Evolutionary conservation across 352 stramenopile genomes (phyloP).

Genomic region (Phytophthora quininea): DNA sequence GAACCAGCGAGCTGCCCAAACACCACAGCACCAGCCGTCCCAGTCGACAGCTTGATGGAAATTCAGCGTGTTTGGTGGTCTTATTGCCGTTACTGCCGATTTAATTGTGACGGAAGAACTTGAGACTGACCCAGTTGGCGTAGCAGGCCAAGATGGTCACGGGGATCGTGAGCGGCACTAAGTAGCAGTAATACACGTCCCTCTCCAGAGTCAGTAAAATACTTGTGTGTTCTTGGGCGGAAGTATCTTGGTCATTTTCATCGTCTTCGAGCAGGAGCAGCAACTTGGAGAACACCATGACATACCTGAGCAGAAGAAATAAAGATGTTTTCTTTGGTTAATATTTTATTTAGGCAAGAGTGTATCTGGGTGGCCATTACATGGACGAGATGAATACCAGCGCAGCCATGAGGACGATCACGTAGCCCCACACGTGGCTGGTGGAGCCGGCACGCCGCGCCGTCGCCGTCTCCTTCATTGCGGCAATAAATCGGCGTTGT

Average conservation of each 20-base stretch:
- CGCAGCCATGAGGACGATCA: conserved; percentile 63
- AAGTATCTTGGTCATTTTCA: background rate
- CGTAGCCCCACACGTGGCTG: conserved; percentile 80
- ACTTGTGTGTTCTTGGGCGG: conserved; percentile 8
- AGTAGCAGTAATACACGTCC: conserved; percentile 84
- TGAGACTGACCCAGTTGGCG: conserved; percentile 85
- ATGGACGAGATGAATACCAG: conserved; percentile 67
- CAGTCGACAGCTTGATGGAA: background rate
- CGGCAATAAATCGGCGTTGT: too few species aligned
- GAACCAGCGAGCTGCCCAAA: conserved; percentile 26
- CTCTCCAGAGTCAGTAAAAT: conserved; percentile 54
- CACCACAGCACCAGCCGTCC: background rate
- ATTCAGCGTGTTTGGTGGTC: too few species aligned
- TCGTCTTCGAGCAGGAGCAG: conserved; percentile 33
- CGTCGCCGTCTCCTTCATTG: conserved; percentile 4
- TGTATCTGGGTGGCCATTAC: conserved; percentile 27
- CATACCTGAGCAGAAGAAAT: conserved; percentile 47
- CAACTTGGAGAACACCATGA: conserved; percentile 77
- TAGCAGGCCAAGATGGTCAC: conserved; percentile 82
- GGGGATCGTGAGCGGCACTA: conserved; percentile 79
- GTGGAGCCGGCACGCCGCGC: conserved; percentile 65
- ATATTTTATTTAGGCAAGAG: background rate
- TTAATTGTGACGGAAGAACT: conserved; percentile 88
- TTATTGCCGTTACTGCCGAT: too few species aligned
- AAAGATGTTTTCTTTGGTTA: background rate